phyloP scores from a whole-genome alignment of 1,284 basidiomycete genomes.

The Moniliella sp. region DNA sequence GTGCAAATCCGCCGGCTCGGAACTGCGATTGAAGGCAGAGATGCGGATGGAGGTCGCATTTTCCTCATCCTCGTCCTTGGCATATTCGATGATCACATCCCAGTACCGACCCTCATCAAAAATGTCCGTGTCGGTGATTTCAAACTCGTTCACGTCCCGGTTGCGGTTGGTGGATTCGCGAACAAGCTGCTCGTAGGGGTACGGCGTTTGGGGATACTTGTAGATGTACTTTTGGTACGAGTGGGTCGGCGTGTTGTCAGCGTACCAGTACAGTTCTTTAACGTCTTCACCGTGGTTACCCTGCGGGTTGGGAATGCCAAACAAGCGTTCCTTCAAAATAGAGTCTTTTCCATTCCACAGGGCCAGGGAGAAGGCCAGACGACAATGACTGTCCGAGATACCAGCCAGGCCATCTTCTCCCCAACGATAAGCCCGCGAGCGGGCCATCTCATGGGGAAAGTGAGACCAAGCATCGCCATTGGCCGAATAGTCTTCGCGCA shows the following conservation, averaged over 20 bases:
- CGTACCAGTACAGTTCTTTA: constrained; percentile 92
- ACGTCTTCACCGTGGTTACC: constrained; percentile 92
- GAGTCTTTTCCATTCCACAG: constrained; percentile 87
- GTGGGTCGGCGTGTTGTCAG: constrained; percentile 91
- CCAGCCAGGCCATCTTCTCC: constrained; percentile 93
- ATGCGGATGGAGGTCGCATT: constrained; percentile 77
- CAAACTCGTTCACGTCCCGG: constrained; percentile 70
- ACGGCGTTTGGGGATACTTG: constrained; percentile 81
- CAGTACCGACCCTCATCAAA: constrained; percentile 88
- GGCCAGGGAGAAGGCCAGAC: constrained; percentile 67
- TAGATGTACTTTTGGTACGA: constrained; percentile 98
- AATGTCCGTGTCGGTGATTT: constrained; percentile 71
- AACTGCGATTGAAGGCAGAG: constrained; percentile 85
- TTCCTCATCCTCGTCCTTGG: constrained; percentile 78
- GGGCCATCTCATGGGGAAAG: constrained; percentile 82
- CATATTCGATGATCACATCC: constrained; percentile 69
- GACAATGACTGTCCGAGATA: constrained; percentile 83
- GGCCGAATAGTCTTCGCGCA: constrained; percentile 86
- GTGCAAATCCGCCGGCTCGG: constrained; percentile 81
- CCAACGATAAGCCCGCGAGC: constrained; percentile 87
- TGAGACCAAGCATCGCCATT: constrained; percentile 94
- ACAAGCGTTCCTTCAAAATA: constrained; percentile 86
- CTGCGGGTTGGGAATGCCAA: constrained; percentile 78
- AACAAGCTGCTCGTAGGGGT: constrained; percentile 79
- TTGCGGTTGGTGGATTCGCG: constrained; percentile 59